phyloP scores from a whole-genome alignment of 495 filamentous ascomycete species.

The Lophiostoma macrostomum region DNA sequence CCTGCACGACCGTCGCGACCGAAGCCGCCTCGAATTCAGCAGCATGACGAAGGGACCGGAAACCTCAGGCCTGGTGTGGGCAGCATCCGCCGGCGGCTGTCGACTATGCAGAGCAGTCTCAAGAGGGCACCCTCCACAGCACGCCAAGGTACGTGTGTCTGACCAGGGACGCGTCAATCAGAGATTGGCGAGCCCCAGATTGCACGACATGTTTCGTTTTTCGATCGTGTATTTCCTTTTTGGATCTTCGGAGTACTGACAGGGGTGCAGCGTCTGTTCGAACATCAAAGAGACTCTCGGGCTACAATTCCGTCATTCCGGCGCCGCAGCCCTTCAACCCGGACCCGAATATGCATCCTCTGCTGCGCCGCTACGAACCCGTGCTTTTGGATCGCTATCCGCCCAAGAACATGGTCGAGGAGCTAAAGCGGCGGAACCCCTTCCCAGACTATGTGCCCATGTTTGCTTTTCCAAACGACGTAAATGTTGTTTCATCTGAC shows the following conservation, averaged over 20 bases:
- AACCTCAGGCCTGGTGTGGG: conserved; percentile 57
- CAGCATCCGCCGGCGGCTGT: conserved; percentile 81
- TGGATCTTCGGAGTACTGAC: conserved; percentile 36
- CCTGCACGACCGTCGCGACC: conserved; percentile 65
- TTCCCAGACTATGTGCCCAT: conserved; percentile 98
- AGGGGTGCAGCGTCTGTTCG: conserved; percentile 72
- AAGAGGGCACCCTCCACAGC: conserved; percentile 79
- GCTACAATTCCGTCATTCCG: conserved; percentile 97
- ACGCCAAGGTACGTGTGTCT: conserved; percentile 64
- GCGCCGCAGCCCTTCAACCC: conserved; percentile 84
- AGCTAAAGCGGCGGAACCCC: conserved; percentile 72
- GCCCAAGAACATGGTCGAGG: conserved; percentile 75
- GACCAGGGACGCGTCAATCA: conserved; percentile 2
- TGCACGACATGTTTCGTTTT: too few species aligned
- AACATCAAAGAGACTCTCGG: conserved; percentile 84
- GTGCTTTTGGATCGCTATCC: conserved; percentile 93
- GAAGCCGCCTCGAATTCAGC: conserved; percentile 77
- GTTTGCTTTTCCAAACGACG: conserved; percentile 98
- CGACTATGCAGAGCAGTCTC: conserved; percentile 86
- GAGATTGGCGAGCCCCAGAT: conserved; percentile 11
- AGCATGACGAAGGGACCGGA: conserved; percentile 66
- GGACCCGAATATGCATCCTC: conserved; percentile 89
- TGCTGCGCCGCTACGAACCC: conserved; percentile 91
- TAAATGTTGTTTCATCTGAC: conserved; percentile 92
- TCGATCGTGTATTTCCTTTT: conserved; percentile 19